Percentiles rank a stretch among this genome's conserved stretches.
phyloP scores from a whole-genome alignment of 495 filamentous ascomycete genomes.

The Pyronema omphalodes region DNA sequence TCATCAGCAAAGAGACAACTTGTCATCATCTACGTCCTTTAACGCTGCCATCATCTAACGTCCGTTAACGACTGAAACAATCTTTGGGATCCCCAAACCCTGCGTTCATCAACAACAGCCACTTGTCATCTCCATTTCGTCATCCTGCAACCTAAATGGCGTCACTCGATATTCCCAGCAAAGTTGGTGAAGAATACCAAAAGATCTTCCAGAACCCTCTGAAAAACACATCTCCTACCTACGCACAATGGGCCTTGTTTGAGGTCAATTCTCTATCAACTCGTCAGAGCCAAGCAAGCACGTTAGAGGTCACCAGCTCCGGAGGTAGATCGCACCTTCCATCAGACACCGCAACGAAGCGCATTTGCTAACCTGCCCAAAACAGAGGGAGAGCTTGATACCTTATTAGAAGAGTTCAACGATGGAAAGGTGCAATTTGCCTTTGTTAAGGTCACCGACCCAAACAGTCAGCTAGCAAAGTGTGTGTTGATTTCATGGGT shows the following conservation, averaged over 20 bases:
- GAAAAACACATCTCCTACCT: constrained; percentile 39
- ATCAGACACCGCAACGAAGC: background rate
- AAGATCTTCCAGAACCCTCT: constrained; percentile 59
- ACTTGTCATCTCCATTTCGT: background rate
- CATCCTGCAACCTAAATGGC: constrained; percentile 44
- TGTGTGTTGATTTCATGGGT: constrained; percentile 83
- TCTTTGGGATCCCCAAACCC: too few relatives aligned
- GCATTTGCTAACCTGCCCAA: background rate
- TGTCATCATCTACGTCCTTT: too few relatives aligned
- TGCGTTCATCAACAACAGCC: too few relatives aligned
- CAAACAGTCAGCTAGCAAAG: constrained; percentile 81
- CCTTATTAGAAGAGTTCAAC: constrained; percentile 93
- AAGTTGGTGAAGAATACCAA: constrained; percentile 86
- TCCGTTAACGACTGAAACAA: too few relatives aligned
- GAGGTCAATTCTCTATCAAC: constrained; percentile 48
- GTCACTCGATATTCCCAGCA: constrained; percentile 67
- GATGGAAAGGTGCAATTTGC: constrained; percentile 94
- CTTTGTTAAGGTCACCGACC: constrained; percentile 88
- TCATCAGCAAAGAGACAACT: too few relatives aligned
- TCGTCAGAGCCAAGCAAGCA: constrained; percentile 75
- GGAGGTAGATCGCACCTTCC: constrained; percentile 42
- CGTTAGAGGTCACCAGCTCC: constrained; percentile 79
- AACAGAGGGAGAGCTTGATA: constrained; percentile 82
- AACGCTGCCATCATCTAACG: too few relatives aligned
- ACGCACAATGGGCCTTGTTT: constrained; percentile 78